These are phyloP conservation scores for Cymbopogon flexuosus DNA, from an alignment of 202 grass and related monocot genomes.

Conservation along the genomic window DNA sequence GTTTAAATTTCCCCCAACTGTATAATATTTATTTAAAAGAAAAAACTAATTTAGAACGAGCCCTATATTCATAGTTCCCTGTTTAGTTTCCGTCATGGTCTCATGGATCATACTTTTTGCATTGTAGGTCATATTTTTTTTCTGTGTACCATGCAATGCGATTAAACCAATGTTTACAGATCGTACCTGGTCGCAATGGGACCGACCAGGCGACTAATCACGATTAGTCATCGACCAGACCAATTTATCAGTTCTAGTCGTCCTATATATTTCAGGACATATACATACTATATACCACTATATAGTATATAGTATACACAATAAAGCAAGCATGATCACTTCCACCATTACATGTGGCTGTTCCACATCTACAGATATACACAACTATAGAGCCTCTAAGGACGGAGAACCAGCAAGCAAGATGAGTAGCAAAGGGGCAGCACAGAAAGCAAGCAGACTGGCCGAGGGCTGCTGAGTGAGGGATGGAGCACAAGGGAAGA, in stretches of 20 bases:
- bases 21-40: neutral
- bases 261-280: neutral
- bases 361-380: neutral
- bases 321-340: too few relatives aligned
- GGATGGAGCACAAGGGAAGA: neutral
- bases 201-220: neutral
- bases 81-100: slow-evolving; percentile 1
- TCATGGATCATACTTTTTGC: slow-evolving; percentile 4
- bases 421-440: neutral
- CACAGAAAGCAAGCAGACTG: neutral
- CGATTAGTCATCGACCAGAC: neutral
- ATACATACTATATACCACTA: neutral
- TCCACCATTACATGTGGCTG: too few relatives aligned
- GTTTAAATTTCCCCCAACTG: too few relatives aligned
- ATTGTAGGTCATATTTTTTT: neutral
- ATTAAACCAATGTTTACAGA: neutral
- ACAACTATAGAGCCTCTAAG: neutral
- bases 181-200: neutral
- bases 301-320: neutral
- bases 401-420: neutral
- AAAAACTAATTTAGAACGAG: neutral
- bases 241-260: neutral
- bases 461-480: neutral
- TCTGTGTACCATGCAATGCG: neutral
- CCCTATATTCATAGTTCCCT: neutral